Evolutionary conservation across 179 eudicot genomes (phyloP), one percentile per base, ranked within the genome.

Genomic region (Carnegiea gigantea): DNA sequence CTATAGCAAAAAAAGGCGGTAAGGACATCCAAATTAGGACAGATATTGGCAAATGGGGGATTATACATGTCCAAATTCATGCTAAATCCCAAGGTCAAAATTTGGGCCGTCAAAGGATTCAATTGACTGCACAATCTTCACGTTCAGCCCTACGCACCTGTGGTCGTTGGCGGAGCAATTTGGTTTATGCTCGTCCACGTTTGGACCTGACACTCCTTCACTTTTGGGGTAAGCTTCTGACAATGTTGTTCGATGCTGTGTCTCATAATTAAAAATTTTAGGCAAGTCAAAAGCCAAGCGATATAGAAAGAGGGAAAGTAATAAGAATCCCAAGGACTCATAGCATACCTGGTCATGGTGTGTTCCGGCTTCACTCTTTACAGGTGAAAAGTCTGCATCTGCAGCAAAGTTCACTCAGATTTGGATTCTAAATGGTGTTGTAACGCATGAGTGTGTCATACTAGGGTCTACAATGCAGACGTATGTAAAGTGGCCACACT

Each of bases 1-100:
- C n/a, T 14, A 54, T 17, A 62, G 9, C 78, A 38, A 60, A 38
- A 23, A 5, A 48, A 0, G 8, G 7, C 62, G 38, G 38, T 9
- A 18, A 11, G 30, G 36, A 33, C 3, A 33, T 33, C 36, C 36
- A 33, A 33, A 33, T 33, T 33, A 33, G 36, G 10, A 24, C 18
- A 46, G 18, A 12, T 10, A 28, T 20, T 30, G 13, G 12, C 5
- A 21, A 26, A 26, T 17, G 38, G 21, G 49, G 53, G 5, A n/a
- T 38, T 33, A 57, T 70, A 26, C 11, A 60, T 9, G 18, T 17
- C 6, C 28, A 17, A 49, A 26, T 13, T 10, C 59, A 4, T 10
- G 2, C 67, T 89, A 90, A 67, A 93, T 84, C 57, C 98, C 97
- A 33, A 95, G 87, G 84, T 95, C 98, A 80, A 95, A 93, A 88